Evolutionary conservation across 2,329 filamentous ascomycete genomes (phyloP).

Genomic region (Colletotrichum endophyticum): DNA sequence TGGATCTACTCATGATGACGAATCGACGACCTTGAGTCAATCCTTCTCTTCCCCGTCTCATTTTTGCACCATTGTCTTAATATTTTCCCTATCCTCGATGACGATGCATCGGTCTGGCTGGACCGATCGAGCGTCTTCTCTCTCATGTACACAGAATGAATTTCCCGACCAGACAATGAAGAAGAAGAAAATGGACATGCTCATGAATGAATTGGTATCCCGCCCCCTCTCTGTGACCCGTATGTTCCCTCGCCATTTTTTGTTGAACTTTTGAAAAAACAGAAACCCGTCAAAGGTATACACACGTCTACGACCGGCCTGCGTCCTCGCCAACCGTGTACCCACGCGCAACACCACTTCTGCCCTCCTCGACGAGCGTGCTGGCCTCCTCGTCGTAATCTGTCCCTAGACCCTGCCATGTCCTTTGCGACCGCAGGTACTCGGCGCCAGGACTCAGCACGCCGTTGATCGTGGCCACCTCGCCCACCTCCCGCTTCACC

Average conservation of each 20-base stretch:
- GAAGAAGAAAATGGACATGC: background rate
- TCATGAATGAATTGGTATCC: background rate
- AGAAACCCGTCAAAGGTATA: background rate
- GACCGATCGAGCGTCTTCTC: background rate
- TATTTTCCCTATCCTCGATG: background rate
- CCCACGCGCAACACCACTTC: slow-evolving; percentile 85
- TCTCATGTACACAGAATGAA: background rate
- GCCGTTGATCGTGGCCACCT: slow-evolving; percentile 82
- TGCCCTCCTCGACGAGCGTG: slow-evolving; percentile 79
- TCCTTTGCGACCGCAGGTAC: slow-evolving; percentile 79
- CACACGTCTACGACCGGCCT: background rate
- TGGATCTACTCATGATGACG: slow-evolving; percentile 1
- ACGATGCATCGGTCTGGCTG: background rate
- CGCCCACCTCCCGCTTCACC: slow-evolving; percentile 64
- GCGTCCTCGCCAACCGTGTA: slow-evolving; percentile 75
- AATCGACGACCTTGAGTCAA: background rate
- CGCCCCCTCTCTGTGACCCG: background rate
- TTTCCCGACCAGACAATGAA: background rate
- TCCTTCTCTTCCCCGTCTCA: background rate
- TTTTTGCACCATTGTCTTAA: background rate
- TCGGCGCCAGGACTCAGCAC: slow-evolving; percentile 91
- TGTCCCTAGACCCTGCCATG: slow-evolving; percentile 90
- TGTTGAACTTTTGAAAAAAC: background rate
- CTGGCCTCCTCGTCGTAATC: slow-evolving; percentile 74
- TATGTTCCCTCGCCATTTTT: background rate